Conservation (phyloP, 1,284 basidiomycete genomes). For the Waitea zeae region DNA sequence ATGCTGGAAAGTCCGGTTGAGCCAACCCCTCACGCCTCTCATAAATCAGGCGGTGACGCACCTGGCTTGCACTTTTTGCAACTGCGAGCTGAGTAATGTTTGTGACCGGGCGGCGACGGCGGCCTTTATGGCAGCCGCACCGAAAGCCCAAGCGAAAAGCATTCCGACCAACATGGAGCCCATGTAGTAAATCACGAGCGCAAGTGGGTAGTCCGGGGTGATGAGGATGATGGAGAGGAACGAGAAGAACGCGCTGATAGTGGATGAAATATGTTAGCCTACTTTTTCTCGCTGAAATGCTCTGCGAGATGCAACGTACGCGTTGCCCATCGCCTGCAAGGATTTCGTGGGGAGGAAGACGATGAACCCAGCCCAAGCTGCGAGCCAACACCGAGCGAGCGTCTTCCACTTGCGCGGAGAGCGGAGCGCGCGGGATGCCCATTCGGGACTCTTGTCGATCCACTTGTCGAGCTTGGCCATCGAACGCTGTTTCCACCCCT, state of each 20-base stretch:
- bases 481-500: too few relatives aligned
- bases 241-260: constrained; percentile 13
- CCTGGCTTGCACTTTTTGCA: constrained; percentile 28
- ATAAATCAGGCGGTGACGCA: constrained; percentile 11
- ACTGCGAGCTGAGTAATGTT: constrained; percentile 25
- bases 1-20: too few relatives aligned
- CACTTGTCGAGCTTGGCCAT: too few relatives aligned
- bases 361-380: constrained; percentile 12
- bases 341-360: constrained; percentile 11
- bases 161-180: constrained; percentile 38
- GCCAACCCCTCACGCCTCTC: not conserved
- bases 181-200: constrained; percentile 16
- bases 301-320: constrained; percentile 20
- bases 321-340: constrained; percentile 12
- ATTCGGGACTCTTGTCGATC: too few relatives aligned
- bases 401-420: too few relatives aligned
- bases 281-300: constrained; percentile 16
- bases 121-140: constrained; percentile 53
- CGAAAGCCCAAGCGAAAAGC: constrained; percentile 61
- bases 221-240: not conserved
- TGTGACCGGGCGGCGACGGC: constrained; percentile 37
- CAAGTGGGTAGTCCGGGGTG: too few relatives aligned
- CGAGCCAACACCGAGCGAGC: constrained; percentile 14
- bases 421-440: too few relatives aligned
- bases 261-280: constrained; percentile 19